Conservation (phyloP, 2,329 filamentous ascomycete genomes). For the Chalaropsis ovoidea region DNA sequence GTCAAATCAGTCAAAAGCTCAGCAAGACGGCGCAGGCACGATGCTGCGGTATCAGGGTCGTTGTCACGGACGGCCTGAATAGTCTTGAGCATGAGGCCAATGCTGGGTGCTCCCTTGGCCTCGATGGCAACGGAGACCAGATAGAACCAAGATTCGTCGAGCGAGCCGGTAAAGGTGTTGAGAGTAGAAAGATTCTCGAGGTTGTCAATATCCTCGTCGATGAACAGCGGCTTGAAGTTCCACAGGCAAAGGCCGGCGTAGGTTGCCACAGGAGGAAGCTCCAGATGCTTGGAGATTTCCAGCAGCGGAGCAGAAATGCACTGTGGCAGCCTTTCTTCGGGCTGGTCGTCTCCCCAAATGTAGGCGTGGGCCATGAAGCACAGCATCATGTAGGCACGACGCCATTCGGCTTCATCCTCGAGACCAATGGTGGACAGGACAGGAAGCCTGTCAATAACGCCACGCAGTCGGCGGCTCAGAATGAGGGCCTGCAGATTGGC, state of each 20-base stretch:
- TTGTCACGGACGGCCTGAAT: constrained; percentile 66
- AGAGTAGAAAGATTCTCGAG: constrained; percentile 82
- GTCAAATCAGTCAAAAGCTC: constrained; percentile 81
- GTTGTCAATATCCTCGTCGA: constrained; percentile 67
- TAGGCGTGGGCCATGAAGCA: constrained; percentile 90
- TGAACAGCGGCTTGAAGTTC: constrained; percentile 93
- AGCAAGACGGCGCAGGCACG: constrained; percentile 70
- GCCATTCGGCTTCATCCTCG: constrained; percentile 79
- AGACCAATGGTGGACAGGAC: constrained; percentile 74
- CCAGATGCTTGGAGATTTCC: constrained; percentile 62
- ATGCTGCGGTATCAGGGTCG: constrained; percentile 61
- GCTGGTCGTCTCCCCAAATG: constrained; percentile 85
- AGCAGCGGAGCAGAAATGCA: constrained; percentile 76
- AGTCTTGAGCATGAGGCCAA: constrained; percentile 80
- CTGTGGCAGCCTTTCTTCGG: constrained; percentile 67
- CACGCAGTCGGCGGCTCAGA: constrained; percentile 70
- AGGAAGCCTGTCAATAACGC: constrained; percentile 69
- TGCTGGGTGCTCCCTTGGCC: constrained; percentile 74
- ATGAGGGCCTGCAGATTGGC: constrained; percentile 80
- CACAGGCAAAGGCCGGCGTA: constrained; percentile 87
- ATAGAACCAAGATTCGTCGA: constrained; percentile 99
- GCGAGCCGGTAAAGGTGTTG: constrained; percentile 81
- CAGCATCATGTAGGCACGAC: constrained; percentile 80
- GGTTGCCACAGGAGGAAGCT: constrained; percentile 85
- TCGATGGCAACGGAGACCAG: constrained; percentile 92